Conservation (phyloP, 2,329 filamentous ascomycete species). For the Cladobotryum mycophilum region DNA sequence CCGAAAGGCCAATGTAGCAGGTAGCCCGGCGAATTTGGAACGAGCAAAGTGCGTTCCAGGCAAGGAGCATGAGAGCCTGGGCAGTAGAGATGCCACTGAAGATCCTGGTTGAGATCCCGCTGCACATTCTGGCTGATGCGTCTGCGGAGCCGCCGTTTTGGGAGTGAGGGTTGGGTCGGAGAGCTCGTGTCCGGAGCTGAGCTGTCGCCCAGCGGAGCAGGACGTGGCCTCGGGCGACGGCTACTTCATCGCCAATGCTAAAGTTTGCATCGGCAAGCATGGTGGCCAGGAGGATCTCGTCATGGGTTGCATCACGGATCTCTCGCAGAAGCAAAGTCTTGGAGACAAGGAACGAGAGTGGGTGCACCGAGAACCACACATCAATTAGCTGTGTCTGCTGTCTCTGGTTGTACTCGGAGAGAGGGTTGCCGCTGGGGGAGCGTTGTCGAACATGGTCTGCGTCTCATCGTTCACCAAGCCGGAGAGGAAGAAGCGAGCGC, state of each 20-base stretch:
- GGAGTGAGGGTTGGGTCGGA: conserved; percentile 14
- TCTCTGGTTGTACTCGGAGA: conserved; percentile 24
- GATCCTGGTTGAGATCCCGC: conserved; percentile 26
- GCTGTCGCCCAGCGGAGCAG: conserved; percentile 29
- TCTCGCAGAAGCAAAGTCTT: conserved; percentile 35
- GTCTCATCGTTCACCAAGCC: conserved; percentile 23
- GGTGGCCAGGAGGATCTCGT: conserved; percentile 32
- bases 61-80: conserved; percentile 29
- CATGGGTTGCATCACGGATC: conserved; percentile 32
- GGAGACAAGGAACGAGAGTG: conserved; percentile 33
- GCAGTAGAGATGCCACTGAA: conserved; percentile 27
- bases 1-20: conserved; percentile 30
- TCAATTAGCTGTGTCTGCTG: conserved; percentile 33
- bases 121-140: conserved; percentile 5
- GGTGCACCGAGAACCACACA: conserved; percentile 36
- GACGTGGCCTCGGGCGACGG: conserved; percentile 23
- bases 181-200: conserved; percentile 25
- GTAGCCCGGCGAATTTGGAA: conserved; percentile 26
- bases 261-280: conserved; percentile 35
- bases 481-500: conserved; percentile 21
- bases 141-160: conserved; percentile 15
- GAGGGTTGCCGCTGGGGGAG: conserved; percentile 18
- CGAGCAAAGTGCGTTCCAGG: conserved; percentile 30
- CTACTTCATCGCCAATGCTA: conserved; percentile 23
- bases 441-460: conserved; percentile 26